Conservation (phyloP, 805 yeast genomes). For the Kodamaea jinghongensis region DNA sequence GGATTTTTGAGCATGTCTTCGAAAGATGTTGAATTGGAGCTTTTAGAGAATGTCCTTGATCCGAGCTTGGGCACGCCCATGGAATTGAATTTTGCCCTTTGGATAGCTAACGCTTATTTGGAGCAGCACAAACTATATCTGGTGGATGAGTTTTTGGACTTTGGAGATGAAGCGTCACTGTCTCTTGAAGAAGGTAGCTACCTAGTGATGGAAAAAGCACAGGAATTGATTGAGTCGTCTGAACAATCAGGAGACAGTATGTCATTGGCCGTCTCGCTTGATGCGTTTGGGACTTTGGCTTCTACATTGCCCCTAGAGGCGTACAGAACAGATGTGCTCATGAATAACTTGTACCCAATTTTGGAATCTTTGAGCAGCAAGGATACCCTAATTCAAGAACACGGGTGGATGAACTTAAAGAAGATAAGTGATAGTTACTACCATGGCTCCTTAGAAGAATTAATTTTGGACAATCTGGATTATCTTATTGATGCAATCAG, state of each 20-base stretch:
- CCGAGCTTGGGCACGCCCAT: constrained; percentile 1
- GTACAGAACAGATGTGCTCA: constrained; percentile 51
- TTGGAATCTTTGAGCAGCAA: constrained; percentile 66
- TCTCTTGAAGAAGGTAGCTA: constrained; percentile 26
- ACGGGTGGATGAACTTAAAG: constrained; percentile 53
- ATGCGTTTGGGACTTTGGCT: constrained; percentile 38
- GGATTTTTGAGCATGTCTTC: constrained; percentile 6
- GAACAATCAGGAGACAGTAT: constrained; percentile 17
- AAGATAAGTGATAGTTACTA: constrained; percentile 43
- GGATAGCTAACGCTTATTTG: constrained; percentile 30
- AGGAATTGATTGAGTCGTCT: constrained; percentile 38
- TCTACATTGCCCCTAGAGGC: constrained; percentile 22
- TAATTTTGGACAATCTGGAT: constrained; percentile 70
- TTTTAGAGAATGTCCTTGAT: constrained; percentile 17
- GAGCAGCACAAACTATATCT: constrained; percentile 15
- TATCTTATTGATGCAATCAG: constrained; percentile 81
- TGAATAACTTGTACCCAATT: constrained; percentile 70
- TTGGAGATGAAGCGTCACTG: constrained; percentile 21
- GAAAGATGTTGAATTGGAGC: constrained; percentile 3
- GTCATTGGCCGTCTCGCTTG: constrained; percentile 42
- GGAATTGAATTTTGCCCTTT: constrained; percentile 21
- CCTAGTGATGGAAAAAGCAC: constrained; percentile 35
- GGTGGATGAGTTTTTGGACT: constrained; percentile 11
- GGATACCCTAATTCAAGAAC: constrained; percentile 49
- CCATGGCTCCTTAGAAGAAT: constrained; percentile 49